Conservation (phyloP, 306 rosid genomes). For the Vigna unguiculata region DNA sequence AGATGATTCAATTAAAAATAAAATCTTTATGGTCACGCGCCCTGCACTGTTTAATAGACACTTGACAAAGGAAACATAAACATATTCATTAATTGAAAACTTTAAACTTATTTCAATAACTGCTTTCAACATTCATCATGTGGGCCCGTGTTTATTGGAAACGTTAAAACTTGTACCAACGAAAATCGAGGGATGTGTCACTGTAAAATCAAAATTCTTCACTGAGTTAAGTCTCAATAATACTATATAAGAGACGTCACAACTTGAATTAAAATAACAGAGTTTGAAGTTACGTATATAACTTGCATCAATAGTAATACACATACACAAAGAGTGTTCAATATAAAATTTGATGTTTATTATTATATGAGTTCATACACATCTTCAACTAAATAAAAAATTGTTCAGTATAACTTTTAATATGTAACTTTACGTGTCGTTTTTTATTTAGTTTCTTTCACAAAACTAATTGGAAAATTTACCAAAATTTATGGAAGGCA, state of each 20-base stretch:
- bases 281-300: no score
- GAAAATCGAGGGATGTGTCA: background rate
- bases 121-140: background rate
- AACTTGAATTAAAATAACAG: no score
- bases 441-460: no score
- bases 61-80: conserved; percentile 9
- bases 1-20: background rate
- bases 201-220: background rate
- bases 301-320: no score
- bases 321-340: no score
- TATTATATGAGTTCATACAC: background rate
- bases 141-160: background rate
- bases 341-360: no score
- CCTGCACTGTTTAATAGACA: background rate
- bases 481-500: no score
- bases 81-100: conserved; percentile 7
- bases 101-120: background rate
- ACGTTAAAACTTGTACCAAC: background rate
- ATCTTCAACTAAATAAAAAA: background rate
- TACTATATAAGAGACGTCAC: no score
- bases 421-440: no score
- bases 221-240: no score
- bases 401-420: no score
- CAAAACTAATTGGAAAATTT: no score
- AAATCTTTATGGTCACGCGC: background rate